Evolutionary conservation across 2,329 filamentous ascomycete genomes (phyloP).

Genomic region (Huntiella savannae): DNA sequence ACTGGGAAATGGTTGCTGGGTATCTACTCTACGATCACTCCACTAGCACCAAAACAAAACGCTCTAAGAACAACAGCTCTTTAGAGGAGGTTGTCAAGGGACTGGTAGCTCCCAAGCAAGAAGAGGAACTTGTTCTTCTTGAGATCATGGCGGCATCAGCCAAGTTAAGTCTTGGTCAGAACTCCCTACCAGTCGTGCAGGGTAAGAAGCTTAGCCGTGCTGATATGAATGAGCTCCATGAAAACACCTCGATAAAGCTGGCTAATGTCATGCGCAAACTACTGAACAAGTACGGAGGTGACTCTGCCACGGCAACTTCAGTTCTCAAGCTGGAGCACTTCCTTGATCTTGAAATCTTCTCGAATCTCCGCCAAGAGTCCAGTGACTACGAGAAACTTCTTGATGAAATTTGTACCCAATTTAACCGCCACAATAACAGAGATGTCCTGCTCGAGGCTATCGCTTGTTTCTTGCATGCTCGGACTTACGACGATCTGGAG

Average conservation of each 20-base stretch:
- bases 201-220: constrained; percentile 39
- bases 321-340: constrained; percentile 74
- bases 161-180: constrained; percentile 47
- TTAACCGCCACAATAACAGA: constrained; percentile 77
- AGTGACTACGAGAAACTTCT: constrained; percentile 62
- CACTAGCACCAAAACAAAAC: constrained; percentile 28
- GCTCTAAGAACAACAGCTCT: constrained; percentile 26
- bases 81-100: constrained; percentile 46
- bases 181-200: constrained; percentile 11
- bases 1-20: constrained; percentile 76
- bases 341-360: constrained; percentile 72
- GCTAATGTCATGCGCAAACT: constrained; percentile 65
- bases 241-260: constrained; percentile 60
- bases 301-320: constrained; percentile 65
- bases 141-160: constrained; percentile 75
- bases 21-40: constrained; percentile 91
- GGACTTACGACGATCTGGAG: constrained; percentile 71
- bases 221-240: constrained; percentile 51
- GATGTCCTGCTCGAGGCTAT: constrained; percentile 71
- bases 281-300: constrained; percentile 83
- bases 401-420: constrained; percentile 85
- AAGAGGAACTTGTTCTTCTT: constrained; percentile 68
- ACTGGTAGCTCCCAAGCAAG: constrained; percentile 51
- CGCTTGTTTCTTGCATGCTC: constrained; percentile 64
- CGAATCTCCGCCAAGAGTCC: constrained; percentile 72